Percentiles rank a stretch among this genome's conserved stretches.
These are phyloP conservation scores for Rickenella mellea DNA, from an alignment of 768 basidiomycete genomes.

Conservation along the genomic window DNA sequence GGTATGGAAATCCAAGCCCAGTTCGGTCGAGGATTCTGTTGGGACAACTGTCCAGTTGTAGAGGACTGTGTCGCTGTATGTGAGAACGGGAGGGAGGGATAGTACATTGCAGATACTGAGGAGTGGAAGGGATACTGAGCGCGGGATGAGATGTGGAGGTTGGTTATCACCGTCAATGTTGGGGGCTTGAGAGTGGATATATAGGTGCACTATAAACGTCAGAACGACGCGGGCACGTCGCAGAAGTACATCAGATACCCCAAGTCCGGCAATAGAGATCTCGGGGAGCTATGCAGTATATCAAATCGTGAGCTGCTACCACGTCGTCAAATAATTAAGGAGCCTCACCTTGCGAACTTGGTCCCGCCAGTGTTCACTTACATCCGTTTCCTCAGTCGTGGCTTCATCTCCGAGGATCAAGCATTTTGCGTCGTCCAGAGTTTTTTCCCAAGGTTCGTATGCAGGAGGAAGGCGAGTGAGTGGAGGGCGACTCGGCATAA, in stretches of 20 bases:
- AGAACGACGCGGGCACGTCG: slow-evolving; percentile 49
- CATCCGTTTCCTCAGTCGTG: slow-evolving; percentile 36
- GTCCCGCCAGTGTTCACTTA: slow-evolving; percentile 31
- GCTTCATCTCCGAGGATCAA: slow-evolving; percentile 23
- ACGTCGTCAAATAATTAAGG: not conserved
- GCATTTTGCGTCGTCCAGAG: slow-evolving; percentile 43
- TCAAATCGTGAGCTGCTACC: too few species aligned
- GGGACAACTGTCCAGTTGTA: too few species aligned
- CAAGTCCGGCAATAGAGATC: slow-evolving; percentile 24
- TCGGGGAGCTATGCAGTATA: slow-evolving; percentile 29
- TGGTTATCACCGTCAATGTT: slow-evolving; percentile 49
- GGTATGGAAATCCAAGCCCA: too few species aligned
- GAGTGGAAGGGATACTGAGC: slow-evolving; percentile 70
- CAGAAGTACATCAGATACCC: slow-evolving; percentile 32
- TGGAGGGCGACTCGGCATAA: slow-evolving; percentile 78
- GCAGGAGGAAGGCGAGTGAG: slow-evolving; percentile 44
- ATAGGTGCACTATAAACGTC: slow-evolving; percentile 45
- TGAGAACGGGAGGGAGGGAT: slow-evolving; percentile 78
- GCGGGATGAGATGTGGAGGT: too few species aligned
- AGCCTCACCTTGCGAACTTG: slow-evolving; percentile 28
- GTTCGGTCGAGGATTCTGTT: too few species aligned
- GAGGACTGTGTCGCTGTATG: slow-evolving; percentile 85
- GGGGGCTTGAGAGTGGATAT: slow-evolving; percentile 34
- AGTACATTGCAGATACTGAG: slow-evolving; percentile 60
- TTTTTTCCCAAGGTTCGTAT: slow-evolving; percentile 69